Percentiles rank a stretch among this genome's conserved stretches.
Evolutionary conservation across 2,329 filamentous ascomycete species (phyloP).

Genomic region (Colletotrichum abscissum): DNA sequence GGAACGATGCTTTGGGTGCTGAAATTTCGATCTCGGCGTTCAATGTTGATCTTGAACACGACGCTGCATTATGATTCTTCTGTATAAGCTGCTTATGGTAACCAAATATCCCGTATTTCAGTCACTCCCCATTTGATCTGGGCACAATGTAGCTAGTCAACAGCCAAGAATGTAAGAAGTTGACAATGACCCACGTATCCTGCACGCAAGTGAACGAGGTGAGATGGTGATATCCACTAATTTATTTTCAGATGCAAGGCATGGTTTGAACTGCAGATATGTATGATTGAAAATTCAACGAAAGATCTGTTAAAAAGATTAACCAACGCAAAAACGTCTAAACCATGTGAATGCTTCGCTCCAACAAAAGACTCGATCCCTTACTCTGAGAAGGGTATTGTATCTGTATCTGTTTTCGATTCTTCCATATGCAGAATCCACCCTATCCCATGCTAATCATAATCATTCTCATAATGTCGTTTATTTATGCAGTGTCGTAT

Average conservation of each 20-base stretch:
- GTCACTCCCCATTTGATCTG: too few species aligned
- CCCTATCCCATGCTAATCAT: not conserved
- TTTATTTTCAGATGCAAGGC: not conserved
- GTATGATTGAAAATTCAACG: not conserved
- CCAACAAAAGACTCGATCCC: not conserved
- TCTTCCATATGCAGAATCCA: not conserved
- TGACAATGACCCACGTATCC: too few species aligned
- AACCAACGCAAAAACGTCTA: not conserved
- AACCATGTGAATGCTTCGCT: not conserved
- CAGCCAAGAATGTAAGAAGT: too few species aligned
- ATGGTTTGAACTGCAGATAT: not conserved
- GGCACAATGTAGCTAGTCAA: too few species aligned
- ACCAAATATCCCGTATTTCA: too few species aligned
- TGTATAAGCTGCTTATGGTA: too few species aligned
- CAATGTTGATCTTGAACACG: too few species aligned
- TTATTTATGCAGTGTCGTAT: not conserved
- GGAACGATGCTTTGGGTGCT: not conserved
- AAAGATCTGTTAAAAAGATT: not conserved
- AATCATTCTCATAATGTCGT: not conserved
- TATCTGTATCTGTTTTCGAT: not conserved
- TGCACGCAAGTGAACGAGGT: too few species aligned
- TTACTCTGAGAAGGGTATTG: not conserved
- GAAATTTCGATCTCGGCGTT: too few species aligned
- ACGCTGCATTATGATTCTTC: too few species aligned
- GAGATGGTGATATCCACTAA: too few species aligned